Evolutionary conservation across 352 stramenopile genomes (phyloP).

Genomic region (Blastocystis sp.): DNA sequence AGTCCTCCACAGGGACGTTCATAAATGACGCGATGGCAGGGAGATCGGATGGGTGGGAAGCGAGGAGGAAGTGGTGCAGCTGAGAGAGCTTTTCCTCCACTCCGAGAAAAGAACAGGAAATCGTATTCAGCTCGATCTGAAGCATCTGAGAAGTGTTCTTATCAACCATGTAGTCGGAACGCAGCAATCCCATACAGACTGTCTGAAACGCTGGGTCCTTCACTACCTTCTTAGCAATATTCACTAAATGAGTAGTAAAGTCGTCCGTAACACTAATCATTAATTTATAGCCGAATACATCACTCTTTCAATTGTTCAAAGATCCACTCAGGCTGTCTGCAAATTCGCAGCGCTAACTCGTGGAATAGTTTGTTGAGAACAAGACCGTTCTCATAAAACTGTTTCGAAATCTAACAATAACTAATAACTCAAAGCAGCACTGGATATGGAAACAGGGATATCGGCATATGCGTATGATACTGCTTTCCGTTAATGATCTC

Average conservation of each 20-base stretch:
- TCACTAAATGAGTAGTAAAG: slow-evolving; percentile 75
- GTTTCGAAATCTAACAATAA: slow-evolving; percentile 7
- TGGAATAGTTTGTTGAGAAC: slow-evolving; percentile 3
- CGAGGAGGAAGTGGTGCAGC: slow-evolving; percentile 76
- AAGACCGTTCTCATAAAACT: not conserved
- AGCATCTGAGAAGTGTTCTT: slow-evolving; percentile 66
- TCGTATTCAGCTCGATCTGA: slow-evolving; percentile 96
- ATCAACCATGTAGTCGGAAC: slow-evolving; percentile 90
- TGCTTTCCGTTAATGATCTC: not conserved
- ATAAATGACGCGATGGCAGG: not conserved
- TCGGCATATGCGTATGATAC: slow-evolving; percentile 50
- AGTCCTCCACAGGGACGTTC: not conserved
- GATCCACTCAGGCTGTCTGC: not conserved
- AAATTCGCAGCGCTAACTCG: slow-evolving; percentile 1
- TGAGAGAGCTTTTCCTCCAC: slow-evolving; percentile 81
- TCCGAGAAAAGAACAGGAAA: slow-evolving; percentile 89
- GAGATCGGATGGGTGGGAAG: not conserved
- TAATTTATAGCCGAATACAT: not conserved
- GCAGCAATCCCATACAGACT: slow-evolving; percentile 77
- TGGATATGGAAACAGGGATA: slow-evolving; percentile 39
- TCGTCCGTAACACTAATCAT: slow-evolving; percentile 66
- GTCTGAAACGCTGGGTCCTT: slow-evolving; percentile 72
- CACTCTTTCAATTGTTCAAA: slow-evolving; percentile 38
- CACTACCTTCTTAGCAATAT: slow-evolving; percentile 73
- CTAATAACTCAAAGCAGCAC: not conserved